Percentiles rank a stretch among this genome's conserved stretches.
Conservation (phyloP, 257 asterid species). For the Anisodus tanguticus region DNA sequence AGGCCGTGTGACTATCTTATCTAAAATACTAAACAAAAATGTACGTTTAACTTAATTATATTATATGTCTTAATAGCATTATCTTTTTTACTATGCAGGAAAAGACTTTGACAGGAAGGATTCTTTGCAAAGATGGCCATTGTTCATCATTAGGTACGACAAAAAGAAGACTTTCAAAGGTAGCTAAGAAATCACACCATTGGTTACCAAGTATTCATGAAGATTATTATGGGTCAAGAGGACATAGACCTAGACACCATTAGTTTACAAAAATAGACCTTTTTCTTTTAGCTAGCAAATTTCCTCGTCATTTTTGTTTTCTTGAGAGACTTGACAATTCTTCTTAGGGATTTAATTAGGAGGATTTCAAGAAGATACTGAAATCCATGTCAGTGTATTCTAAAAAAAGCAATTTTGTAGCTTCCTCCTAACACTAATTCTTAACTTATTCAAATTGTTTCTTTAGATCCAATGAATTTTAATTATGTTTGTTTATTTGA, state of each 20-base stretch:
- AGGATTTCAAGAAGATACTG: not conserved
- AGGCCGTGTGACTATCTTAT: not conserved
- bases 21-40: not conserved
- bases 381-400: slow-evolving; percentile 9
- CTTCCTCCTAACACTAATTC: slow-evolving; percentile 7
- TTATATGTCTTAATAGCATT: not conserved
- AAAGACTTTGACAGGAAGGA: slow-evolving; percentile 8
- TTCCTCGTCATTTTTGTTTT: not conserved
- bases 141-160: slow-evolving; percentile 51
- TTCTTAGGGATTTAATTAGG: not conserved
- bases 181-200: slow-evolving; percentile 56
- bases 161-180: slow-evolving; percentile 50
- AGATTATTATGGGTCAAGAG: slow-evolving; percentile 82
- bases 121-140: slow-evolving; percentile 32
- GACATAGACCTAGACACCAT: slow-evolving; percentile 73
- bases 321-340: not conserved
- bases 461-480: not conserved
- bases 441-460: not conserved
- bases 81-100: slow-evolving; percentile 39
- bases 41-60: not conserved
- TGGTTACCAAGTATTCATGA: slow-evolving; percentile 87
- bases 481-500: not conserved
- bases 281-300: not conserved
- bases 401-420: slow-evolving; percentile 21
- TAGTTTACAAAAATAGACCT: slow-evolving; percentile 25